Percentiles rank a stretch among this genome's conserved stretches.
phyloP scores from a whole-genome alignment of 768 basidiomycete species.

The Baorangia bicolor region DNA sequence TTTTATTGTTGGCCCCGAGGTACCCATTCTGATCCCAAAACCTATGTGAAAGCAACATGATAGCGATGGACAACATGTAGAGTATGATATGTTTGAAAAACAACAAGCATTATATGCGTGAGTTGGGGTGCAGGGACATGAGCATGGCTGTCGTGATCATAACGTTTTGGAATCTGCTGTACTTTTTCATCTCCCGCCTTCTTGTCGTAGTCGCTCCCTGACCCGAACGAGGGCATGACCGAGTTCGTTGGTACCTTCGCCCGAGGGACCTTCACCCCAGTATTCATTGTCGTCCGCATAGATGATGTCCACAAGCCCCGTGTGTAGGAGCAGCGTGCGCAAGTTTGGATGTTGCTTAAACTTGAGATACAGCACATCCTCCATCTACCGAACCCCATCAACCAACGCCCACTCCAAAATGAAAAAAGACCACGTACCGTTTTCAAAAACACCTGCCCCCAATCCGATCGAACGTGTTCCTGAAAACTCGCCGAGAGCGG shows the following conservation, averaged over 20 bases:
- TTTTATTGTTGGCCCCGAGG: too few species aligned
- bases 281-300: slow-evolving; percentile 60
- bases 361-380: slow-evolving; percentile 64
- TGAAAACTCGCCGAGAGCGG: slow-evolving; percentile 34
- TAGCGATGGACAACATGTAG: neutral
- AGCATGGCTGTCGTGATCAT: neutral
- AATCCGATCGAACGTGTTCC: slow-evolving; percentile 49
- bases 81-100: neutral
- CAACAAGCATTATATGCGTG: neutral
- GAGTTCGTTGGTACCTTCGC: slow-evolving; percentile 58
- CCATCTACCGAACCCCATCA: slow-evolving; percentile 46
- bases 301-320: slow-evolving; percentile 48
- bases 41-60: neutral
- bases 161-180: neutral
- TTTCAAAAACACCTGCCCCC: slow-evolving; percentile 50
- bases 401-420: neutral
- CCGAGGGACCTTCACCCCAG: slow-evolving; percentile 61
- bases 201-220: slow-evolving; percentile 44
- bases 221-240: slow-evolving; percentile 59
- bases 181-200: slow-evolving; percentile 20
- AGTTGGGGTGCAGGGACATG: neutral
- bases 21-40: neutral
- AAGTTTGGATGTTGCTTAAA: slow-evolving; percentile 69
- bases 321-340: slow-evolving; percentile 51
- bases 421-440: slow-evolving; percentile 39